These are phyloP conservation scores for Kwoniella newhampshirensis DNA, from an alignment of 768 basidiomycete genomes.

Conservation along the genomic window DNA sequence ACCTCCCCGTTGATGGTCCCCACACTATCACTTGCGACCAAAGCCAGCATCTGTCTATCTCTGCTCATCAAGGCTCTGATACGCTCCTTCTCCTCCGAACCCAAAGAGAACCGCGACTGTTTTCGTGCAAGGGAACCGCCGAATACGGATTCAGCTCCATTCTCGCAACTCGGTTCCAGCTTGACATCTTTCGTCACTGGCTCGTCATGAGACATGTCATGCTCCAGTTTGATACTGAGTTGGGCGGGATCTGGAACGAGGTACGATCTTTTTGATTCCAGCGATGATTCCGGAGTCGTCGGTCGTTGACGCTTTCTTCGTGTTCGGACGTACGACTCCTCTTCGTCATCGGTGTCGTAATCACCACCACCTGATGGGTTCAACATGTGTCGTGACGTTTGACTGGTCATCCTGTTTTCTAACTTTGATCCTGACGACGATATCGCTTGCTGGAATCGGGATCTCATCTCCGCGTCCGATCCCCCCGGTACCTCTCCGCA, in stretches of 20 bases:
- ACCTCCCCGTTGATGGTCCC: background rate
- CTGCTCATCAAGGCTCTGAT: constrained; percentile 9
- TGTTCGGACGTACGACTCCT: background rate
- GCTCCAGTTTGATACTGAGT: too few species aligned
- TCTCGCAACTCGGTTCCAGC: background rate
- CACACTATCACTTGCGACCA: background rate
- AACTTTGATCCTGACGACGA: too few species aligned
- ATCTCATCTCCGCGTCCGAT: too few species aligned
- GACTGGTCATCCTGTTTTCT: background rate
- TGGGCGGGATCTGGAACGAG: background rate
- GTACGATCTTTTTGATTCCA: background rate
- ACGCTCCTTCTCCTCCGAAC: constrained; percentile 11
- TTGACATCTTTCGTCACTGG: background rate
- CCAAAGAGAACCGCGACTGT: constrained; percentile 12
- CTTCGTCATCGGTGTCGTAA: constrained; percentile 16
- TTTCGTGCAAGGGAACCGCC: background rate
- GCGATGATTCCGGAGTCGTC: constrained; percentile 1
- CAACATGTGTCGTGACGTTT: background rate
- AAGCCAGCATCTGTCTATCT: constrained; percentile 3
- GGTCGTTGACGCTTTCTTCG: background rate
- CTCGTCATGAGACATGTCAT: background rate
- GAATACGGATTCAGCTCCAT: background rate
- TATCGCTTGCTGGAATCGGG: too few species aligned
- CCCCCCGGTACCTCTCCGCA: background rate
- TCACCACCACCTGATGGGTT: background rate